Evolutionary conservation across 2,329 filamentous ascomycete genomes (phyloP), one percentile per base, ranked within the genome.

Genomic region (Alternaria arborescens): DNA sequence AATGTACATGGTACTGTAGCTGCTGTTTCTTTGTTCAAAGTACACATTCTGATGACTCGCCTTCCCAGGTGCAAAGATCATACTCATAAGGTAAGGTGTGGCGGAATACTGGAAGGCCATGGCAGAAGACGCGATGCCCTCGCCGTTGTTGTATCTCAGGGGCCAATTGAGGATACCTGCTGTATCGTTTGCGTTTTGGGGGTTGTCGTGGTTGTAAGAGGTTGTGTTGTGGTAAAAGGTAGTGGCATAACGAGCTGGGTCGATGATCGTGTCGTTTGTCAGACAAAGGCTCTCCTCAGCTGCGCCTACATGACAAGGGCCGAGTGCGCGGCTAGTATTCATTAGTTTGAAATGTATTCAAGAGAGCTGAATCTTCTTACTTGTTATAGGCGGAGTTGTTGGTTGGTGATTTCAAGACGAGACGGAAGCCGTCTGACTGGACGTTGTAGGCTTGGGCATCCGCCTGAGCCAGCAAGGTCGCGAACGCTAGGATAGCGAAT

Each of bases 271-370:
- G 16, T 61, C 36, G 5, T 52, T 34, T 11, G 54, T 61, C 8
- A 51, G 50, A 42, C 72, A 74, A 36, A 83, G 76, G 14, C 74
- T 78, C 70, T 83, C 81, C 54, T 81, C 81, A 4, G 77, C 81
- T 38, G 81, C 82, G 36, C 82, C 81, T 71, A 81, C 76, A 58
- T 83, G 81, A 71, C 82, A 75, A 26, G 69, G 67, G 36, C 67
- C 68, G 2, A 74, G 61, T 30, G 62, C 68, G 57, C 52, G 62
- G 14, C 67, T 65, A 14, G 4, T 12, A 5, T 26, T 3, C 14
- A 20, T 64, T 10, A 59, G 42, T 24, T 18, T 18, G 11, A 24
- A 51, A 6, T 14, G 32, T 12, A 6, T 22, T 22, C 10, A 32
- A 38, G 46, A 2, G 24, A 0, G 24, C 24, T 2, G n/a, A 10